These are phyloP conservation scores for Corymbia calophylla DNA, from an alignment of 441 rosid species.

Conservation along the genomic window DNA sequence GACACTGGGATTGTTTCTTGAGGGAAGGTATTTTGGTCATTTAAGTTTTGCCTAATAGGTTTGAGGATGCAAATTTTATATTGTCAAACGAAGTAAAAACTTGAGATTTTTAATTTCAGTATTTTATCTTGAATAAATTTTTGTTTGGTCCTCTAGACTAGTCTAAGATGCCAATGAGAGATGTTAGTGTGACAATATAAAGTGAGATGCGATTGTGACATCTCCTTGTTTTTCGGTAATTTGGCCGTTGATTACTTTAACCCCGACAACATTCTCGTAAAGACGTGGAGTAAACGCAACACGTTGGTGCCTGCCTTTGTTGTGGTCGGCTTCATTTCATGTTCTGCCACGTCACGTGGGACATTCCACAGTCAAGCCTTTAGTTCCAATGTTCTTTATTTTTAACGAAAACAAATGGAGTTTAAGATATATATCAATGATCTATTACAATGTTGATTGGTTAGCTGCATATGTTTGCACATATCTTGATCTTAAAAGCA, in stretches of 20 bases:
- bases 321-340: background rate
- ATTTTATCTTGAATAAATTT: background rate
- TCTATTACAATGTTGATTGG: background rate
- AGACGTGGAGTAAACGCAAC: background rate
- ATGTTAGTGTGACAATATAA: background rate
- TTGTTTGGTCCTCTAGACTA: background rate
- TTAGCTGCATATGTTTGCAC: background rate
- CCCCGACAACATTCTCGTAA: background rate
- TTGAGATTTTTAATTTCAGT: too few relatives aligned
- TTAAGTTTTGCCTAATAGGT: background rate
- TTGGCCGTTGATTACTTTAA: background rate
- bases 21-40: background rate
- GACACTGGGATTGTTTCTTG: rapidly evolving
- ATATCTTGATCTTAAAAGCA: background rate
- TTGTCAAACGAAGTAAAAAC: too few relatives aligned
- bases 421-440: background rate
- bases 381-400: too few relatives aligned
- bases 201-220: background rate
- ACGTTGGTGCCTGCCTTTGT: background rate
- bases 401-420: rapidly evolving
- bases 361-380: background rate
- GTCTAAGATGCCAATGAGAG: background rate
- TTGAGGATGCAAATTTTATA: background rate
- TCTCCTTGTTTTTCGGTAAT: background rate
- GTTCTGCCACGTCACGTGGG: background rate